Percentiles rank a stretch among this genome's conserved stretches.
These are phyloP conservation scores for Ananas comosus DNA, from an alignment of 176 grass and related monocot species.

Conservation along the genomic window DNA sequence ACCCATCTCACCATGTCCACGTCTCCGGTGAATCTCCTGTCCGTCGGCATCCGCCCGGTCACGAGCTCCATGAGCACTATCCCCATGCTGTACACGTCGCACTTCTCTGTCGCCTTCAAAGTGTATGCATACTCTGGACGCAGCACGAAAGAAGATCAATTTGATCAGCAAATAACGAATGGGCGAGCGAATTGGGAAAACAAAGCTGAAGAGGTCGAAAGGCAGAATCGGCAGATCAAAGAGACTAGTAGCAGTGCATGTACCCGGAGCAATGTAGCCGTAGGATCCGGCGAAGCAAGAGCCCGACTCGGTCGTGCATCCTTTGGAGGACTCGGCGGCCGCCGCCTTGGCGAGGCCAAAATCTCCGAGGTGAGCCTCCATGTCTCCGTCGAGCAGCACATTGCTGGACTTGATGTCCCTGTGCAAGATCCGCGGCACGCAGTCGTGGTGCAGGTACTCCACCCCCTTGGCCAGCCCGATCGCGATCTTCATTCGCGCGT, in stretches of 20 bases:
- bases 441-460: constrained; percentile 94
- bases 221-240: not conserved
- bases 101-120: constrained; percentile 72
- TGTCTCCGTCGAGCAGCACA: constrained; percentile 71
- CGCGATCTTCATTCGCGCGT: constrained; percentile 58
- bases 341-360: constrained; percentile 88
- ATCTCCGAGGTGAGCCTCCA: constrained; percentile 97
- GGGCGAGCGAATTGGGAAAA: not conserved
- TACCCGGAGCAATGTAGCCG: constrained; percentile 95
- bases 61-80: constrained; percentile 95
- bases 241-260: not conserved
- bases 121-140: constrained; percentile 80
- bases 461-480: constrained; percentile 62
- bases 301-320: constrained; percentile 50
- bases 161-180: not conserved
- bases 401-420: constrained; percentile 95
- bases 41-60: constrained; percentile 59
- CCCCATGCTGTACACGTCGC: constrained; percentile 86
- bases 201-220: not conserved
- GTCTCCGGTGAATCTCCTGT: constrained; percentile 67
- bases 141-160: not conserved
- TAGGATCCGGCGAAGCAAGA: constrained; percentile 89
- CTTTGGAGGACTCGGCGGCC: constrained; percentile 13
- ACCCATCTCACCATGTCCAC: constrained; percentile 88
- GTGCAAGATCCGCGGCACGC: constrained; percentile 63